Evolutionary conservation across 352 stramenopile genomes (phyloP).

Genomic region (Phytophthora quininea): DNA sequence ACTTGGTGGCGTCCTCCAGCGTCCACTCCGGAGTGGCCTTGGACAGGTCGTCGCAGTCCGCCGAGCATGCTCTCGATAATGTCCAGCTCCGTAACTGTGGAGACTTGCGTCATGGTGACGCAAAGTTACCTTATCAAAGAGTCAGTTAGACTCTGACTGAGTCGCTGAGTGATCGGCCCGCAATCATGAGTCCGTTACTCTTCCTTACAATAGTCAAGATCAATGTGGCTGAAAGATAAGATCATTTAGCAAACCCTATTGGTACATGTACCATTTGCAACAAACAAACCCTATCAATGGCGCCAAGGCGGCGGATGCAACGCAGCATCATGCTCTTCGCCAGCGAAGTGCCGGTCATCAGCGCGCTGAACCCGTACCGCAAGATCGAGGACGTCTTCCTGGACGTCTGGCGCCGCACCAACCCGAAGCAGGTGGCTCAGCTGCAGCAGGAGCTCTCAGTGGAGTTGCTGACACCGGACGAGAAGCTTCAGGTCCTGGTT

Average conservation of each 20-base stretch:
- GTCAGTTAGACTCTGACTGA: too few species aligned
- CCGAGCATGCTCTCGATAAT: too few species aligned
- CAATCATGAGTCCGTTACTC: too few species aligned
- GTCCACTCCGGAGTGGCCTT: slow-evolving; percentile 11
- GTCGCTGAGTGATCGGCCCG: too few species aligned
- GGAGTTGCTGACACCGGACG: slow-evolving; percentile 46
- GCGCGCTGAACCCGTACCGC: slow-evolving; percentile 81
- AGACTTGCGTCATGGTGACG: too few species aligned
- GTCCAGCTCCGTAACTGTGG: not conserved
- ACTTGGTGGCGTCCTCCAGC: slow-evolving; percentile 36
- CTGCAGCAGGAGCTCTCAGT: slow-evolving; percentile 59
- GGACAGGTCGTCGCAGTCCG: slow-evolving; percentile 3
- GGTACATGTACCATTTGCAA: too few species aligned
- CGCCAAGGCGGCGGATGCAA: slow-evolving; percentile 18
- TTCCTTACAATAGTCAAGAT: too few species aligned
- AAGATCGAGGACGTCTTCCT: slow-evolving; percentile 87
- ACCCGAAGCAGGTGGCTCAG: slow-evolving; percentile 57
- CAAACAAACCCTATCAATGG: too few species aligned
- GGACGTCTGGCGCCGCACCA: slow-evolving; percentile 79
- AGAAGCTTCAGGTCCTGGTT: slow-evolving; percentile 67
- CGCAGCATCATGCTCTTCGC: slow-evolving; percentile 82
- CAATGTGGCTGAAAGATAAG: too few species aligned
- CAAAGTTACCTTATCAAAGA: too few species aligned
- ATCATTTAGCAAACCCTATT: too few species aligned
- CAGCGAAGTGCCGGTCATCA: slow-evolving; percentile 86